Conservation (phyloP, 176 grass and related monocot genomes). For the Bonia amplexicaulis region DNA sequence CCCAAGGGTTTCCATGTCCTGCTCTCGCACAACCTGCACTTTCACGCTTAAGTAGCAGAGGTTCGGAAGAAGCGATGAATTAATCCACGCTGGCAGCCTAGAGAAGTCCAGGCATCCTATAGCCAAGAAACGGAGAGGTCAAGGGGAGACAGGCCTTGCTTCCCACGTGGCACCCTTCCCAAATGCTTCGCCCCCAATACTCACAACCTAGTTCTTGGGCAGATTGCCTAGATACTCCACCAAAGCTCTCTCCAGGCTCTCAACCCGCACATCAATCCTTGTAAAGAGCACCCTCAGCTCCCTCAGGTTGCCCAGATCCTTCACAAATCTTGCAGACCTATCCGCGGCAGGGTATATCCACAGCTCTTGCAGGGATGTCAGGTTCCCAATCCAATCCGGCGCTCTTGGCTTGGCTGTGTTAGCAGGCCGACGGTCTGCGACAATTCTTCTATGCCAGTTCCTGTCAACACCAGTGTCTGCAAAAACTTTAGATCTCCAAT, state of each 20-base stretch:
- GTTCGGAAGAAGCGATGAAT: too few species aligned
- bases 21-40: not conserved
- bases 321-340: rapidly evolving
- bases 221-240: not conserved
- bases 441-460: not conserved
- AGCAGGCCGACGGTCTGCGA: not conserved
- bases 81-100: too few species aligned
- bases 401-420: not conserved
- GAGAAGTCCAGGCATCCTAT: too few species aligned
- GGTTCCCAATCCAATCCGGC: not conserved
- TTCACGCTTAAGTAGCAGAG: too few species aligned
- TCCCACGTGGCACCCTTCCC: too few species aligned
- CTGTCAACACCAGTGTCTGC: too few species aligned
- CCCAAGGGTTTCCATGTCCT: not conserved
- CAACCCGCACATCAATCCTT: too few species aligned
- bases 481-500: too few species aligned
- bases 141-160: too few species aligned
- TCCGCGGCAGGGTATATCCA: not conserved
- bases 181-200: too few species aligned
- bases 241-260: not conserved
- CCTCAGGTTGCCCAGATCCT: not conserved
- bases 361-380: not conserved
- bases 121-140: rapidly evolving
- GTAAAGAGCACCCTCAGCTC: not conserved
- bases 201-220: not conserved